Evolutionary conservation across 441 rosid species (phyloP).

Genomic region (Adansonia gregorii): DNA sequence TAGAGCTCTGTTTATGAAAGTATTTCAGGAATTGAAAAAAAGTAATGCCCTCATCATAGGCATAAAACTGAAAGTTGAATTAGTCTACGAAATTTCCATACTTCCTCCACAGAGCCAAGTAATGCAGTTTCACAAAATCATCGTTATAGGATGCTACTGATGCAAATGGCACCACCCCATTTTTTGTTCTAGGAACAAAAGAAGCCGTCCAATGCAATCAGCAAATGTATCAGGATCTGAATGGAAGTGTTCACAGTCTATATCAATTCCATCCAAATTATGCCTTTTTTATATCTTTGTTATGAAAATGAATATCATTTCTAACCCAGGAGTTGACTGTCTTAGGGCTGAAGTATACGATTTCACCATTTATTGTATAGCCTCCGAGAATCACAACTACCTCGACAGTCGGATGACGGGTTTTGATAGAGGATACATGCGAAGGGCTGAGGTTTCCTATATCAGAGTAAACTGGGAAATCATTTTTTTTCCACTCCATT

Average conservation of each 20-base stretch:
- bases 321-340: constrained; percentile 55
- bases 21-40: constrained; percentile 42
- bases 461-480: constrained; percentile 56
- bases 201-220: constrained; percentile 44
- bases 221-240: constrained; percentile 43
- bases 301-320: constrained; percentile 50
- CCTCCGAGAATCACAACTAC: constrained; percentile 66
- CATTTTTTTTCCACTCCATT: constrained; percentile 21
- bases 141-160: constrained; percentile 44
- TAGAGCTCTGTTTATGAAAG: constrained; percentile 38
- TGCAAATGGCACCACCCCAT: constrained; percentile 27
- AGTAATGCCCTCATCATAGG: constrained; percentile 37
- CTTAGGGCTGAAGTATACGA: constrained; percentile 41
- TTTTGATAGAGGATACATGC: constrained; percentile 45
- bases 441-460: constrained; percentile 41
- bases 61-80: constrained; percentile 50
- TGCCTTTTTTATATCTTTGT: constrained; percentile 38
- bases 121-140: constrained; percentile 40
- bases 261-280: constrained; percentile 45
- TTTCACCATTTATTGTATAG: constrained; percentile 31
- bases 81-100: constrained; percentile 42
- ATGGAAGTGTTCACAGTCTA: constrained; percentile 43
- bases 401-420: constrained; percentile 45
- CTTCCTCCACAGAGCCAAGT: constrained; percentile 47
- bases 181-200: constrained; percentile 35